Evolutionary conservation across 2,329 filamentous ascomycete species (phyloP), one percentile per base, ranked within the genome.

Genomic region (Botrytis aclada): DNA sequence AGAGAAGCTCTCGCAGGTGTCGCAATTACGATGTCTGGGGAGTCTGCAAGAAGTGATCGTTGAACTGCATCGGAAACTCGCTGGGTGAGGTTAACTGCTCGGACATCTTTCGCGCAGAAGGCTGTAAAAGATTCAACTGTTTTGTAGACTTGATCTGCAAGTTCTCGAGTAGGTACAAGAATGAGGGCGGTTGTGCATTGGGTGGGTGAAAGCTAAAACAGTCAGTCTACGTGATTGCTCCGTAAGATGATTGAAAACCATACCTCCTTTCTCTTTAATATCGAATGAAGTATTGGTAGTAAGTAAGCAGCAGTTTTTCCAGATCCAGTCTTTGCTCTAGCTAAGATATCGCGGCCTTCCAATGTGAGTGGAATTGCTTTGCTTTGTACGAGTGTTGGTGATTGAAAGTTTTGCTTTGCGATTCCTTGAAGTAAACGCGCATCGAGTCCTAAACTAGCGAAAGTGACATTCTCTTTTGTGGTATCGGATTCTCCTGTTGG

Each of bases 251-350:
- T 39, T 67, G 39, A n/a, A 10, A 34, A 18, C 16, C 39, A 25
- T 45, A 91, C 89, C 78, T 87, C 83, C 83, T 97, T 97, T 77
- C 89, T 89, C 80, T 92, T 93, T 72, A 99, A 84, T 75, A 97
- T 93, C 51, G 89, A 88, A 77, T 97, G 92, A 25, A 99, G 84
- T n/a, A 97, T 87, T 1, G 96, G 96, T 60, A 99, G 86, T 10
- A 97, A 85, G 81, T 98, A 98, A 67, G 96, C 95, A n/a, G 94
- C 94, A 18, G 96, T 99, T 86, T 99, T 99, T 77, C 96, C 96
- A 6, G 95, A 97, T 20, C 96, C 96, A 8, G 96, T 98, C 82
- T 95, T 97, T 54, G 95, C 94, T 80, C 95, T 94, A 71, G 94
- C 95, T 56, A 98, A 86, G 65, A 99, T 90, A 85, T 98, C 94